Base-by-base conservation (phyloP, 768 basidiomycete species). In the Tricholoma sp. region DNA sequence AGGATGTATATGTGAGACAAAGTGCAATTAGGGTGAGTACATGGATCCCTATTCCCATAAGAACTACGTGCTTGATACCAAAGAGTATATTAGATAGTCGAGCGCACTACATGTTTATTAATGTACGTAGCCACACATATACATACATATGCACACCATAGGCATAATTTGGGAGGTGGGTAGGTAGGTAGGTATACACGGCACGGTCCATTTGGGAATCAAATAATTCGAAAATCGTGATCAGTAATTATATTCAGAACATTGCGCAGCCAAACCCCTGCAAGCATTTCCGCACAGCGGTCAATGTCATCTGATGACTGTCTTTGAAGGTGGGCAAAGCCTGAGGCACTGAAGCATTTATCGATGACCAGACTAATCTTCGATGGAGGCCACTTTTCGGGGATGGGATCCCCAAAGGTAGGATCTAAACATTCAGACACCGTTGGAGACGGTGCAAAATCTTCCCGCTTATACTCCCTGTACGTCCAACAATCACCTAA, bases 1-100 rank as follows among this genome's bases (percentile, higher is more conserved):
- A 67, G 16, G 83, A 86, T 27, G 83, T 86, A 0, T 66, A 76
- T 55, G 69, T 66, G 6, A 71, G 75, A 10, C 76, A 79, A 27
- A 57, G 66, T 11, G 54, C 67, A 24, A 67, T 80, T 34, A 72
- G 76, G n/a, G 74, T 79, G 31, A 85, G 79, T 60, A 84, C 80
- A 0, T 91, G 89, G 89, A 79, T 89, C 4, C 24, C 24, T 27
- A 27, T 27, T 27, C 24, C 24, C 24, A 27, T 27, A 27, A 27
- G 24, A 27, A 27, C 24, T 27, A 27, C 24, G 5, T 27, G 24
- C 24, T 3, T 27, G 24, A 27, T 27, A 27, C 24, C 24, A 27
- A 27, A 27, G 24, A 27, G 24, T 27, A 27, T 27, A 27, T 27
- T 27, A 27, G 24, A 3, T 27, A 27, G 24, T 27, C 5, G 24